Percentiles rank a stretch among this genome's conserved stretches.
These are phyloP conservation scores for Pseudozyma hubeiensis DNA, from an alignment of 1,284 basidiomycete genomes.

Conservation along the genomic window DNA sequence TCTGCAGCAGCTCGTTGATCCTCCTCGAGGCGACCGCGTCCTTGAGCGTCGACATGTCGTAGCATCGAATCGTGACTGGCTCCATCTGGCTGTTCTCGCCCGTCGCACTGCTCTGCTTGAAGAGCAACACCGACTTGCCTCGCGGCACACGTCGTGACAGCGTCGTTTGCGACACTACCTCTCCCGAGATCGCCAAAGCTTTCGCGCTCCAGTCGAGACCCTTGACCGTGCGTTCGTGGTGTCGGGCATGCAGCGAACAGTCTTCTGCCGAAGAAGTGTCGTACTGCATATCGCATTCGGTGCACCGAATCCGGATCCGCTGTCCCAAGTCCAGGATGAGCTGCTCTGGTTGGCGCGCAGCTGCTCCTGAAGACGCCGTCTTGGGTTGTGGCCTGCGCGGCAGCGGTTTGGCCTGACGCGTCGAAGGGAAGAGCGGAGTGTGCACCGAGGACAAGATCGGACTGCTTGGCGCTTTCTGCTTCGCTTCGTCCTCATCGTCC, in stretches of 20 bases:
- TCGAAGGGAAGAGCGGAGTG: conserved; percentile 21
- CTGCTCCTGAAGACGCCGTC: background rate
- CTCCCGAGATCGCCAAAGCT: conserved; percentile 30
- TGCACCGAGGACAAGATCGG: conserved; percentile 23
- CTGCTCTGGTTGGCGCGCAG: conserved; percentile 46
- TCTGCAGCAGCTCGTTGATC: conserved; percentile 43
- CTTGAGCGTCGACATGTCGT: conserved; percentile 44
- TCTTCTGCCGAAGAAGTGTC: conserved; percentile 56
- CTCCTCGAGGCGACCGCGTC: conserved; percentile 30
- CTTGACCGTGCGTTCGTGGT: conserved; percentile 52
- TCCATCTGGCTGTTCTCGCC: conserved; percentile 10
- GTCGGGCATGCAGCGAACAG: conserved; percentile 46
- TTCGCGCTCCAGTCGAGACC: conserved; percentile 60
- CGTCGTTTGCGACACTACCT: conserved; percentile 20
- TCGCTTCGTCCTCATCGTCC: conserved; percentile 18
- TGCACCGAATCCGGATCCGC: conserved; percentile 51
- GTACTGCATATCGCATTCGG: conserved; percentile 61
- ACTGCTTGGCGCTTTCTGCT: conserved; percentile 33
- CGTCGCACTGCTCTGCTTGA: conserved; percentile 10
- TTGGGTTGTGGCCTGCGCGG: conserved; percentile 23
- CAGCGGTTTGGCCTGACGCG: conserved; percentile 10
- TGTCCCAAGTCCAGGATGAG: conserved; percentile 61
- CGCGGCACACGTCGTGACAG: conserved; percentile 9
- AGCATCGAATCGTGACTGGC: conserved; percentile 33
- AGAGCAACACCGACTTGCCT: conserved; percentile 19